phyloP scores from a whole-genome alignment of 192 early-diverging fungal genomes.

The Backusella tarrabulga region DNA sequence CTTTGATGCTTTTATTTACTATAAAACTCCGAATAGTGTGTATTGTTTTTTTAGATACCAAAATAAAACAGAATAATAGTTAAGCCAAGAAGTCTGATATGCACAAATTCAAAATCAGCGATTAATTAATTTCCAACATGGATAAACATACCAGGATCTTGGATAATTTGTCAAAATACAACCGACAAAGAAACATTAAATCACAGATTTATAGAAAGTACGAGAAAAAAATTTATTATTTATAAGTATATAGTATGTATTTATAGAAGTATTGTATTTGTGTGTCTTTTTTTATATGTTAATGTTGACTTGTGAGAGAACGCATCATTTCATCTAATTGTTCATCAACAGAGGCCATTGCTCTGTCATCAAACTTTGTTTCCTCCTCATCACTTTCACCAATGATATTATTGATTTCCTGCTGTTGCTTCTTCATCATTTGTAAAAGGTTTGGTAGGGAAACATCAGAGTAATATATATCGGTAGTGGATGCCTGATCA shows the following conservation, averaged over 20 bases:
- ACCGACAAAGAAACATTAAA: background rate
- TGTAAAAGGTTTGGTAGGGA: slow-evolving; percentile 4
- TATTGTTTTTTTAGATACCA: background rate
- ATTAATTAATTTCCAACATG: background rate
- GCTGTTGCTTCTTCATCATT: slow-evolving; percentile 9
- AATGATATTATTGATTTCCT: background rate
- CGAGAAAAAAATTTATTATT: background rate
- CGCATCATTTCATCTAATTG: slow-evolving; percentile 18
- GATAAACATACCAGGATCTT: background rate
- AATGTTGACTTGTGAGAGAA: background rate
- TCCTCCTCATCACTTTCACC: background rate
- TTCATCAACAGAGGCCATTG: slow-evolving; percentile 13
- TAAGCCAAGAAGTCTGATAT: background rate
- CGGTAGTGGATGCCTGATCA: slow-evolving; percentile 2
- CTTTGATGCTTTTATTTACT: background rate
- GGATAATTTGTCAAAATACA: no score
- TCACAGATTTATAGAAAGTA: background rate
- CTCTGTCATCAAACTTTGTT: background rate
- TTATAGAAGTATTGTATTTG: background rate
- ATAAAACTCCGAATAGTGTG: background rate
- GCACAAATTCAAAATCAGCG: background rate
- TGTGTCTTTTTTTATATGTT: background rate
- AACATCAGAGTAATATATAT: background rate
- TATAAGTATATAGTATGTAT: background rate
- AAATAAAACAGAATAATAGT: no score